These are phyloP conservation scores for Lotus japonicus DNA, from an alignment of 306 rosid species.

Conservation along the genomic window DNA sequence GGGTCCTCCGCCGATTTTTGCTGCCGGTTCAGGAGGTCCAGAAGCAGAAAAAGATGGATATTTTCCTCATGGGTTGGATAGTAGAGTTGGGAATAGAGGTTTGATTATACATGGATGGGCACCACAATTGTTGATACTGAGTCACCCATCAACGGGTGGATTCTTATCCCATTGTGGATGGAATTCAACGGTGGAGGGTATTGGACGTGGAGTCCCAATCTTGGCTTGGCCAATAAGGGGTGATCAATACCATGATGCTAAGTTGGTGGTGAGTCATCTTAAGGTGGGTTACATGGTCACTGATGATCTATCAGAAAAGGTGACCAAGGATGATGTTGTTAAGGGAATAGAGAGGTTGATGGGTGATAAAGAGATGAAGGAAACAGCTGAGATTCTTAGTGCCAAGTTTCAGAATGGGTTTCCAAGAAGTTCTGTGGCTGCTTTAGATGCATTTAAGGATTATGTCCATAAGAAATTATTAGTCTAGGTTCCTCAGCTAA, in stretches of 20 bases:
- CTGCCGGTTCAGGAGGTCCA: background rate
- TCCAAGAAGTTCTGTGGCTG: constrained; percentile 36
- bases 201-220: constrained; percentile 56
- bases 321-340: constrained; percentile 33
- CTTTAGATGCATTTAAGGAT: constrained; percentile 37
- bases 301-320: constrained; percentile 19
- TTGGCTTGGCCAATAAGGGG: constrained; percentile 69
- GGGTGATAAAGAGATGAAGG: constrained; percentile 34
- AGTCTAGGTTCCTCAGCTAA: background rate
- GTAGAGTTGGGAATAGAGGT: constrained; percentile 38
- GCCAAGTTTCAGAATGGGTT: constrained; percentile 40
- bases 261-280: constrained; percentile 39
- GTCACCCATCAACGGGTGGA: constrained; percentile 67
- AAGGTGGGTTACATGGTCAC: constrained; percentile 37
- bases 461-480: background rate
- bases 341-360: constrained; percentile 42
- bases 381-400: constrained; percentile 20
- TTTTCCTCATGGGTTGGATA: constrained; percentile 39
- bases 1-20: background rate
- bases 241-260: constrained; percentile 45
- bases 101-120: constrained; percentile 75
- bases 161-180: constrained; percentile 69
- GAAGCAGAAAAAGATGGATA: constrained; percentile 26
- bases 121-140: constrained; percentile 64
- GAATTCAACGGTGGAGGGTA: constrained; percentile 63